Evolutionary conservation across 1,284 basidiomycete genomes (phyloP).

Genomic region (Rhodotorula mucilaginosa): DNA sequence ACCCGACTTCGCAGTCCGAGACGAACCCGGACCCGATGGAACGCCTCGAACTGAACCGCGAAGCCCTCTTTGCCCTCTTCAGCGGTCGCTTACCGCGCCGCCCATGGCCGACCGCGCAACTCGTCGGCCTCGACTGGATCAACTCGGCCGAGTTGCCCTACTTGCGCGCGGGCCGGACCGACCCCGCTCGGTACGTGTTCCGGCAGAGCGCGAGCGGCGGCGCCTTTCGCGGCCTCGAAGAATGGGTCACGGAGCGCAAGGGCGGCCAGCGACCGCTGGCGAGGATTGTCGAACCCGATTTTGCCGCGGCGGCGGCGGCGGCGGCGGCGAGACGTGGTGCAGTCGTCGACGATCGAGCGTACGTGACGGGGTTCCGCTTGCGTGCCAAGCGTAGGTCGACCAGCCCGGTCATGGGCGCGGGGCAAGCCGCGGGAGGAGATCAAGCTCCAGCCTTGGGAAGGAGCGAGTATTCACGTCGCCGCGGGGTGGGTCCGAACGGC

Average conservation of each 20-base stretch:
- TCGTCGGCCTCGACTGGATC: constrained; percentile 27
- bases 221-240: constrained; percentile 28
- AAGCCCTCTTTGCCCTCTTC: constrained; percentile 25
- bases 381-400: constrained; percentile 14
- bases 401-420: neutral
- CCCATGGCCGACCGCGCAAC: constrained; percentile 28
- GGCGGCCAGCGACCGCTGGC: constrained; percentile 2
- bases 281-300: neutral
- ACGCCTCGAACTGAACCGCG: constrained; percentile 6
- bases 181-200: neutral
- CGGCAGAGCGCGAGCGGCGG: constrained; percentile 3
- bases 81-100: constrained; percentile 16
- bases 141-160: neutral
- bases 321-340: neutral
- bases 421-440: neutral
- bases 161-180: neutral
- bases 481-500: constrained; percentile 30
- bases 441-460: neutral
- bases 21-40: neutral
- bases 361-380: constrained; percentile 24
- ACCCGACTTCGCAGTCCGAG: neutral
- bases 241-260: constrained; percentile 10
- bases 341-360: constrained; percentile 8
- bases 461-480: neutral
- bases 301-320: neutral